Evolutionary conservation across 306 rosid genomes (phyloP).

Genomic region (Heteromeles arbutifolia): DNA sequence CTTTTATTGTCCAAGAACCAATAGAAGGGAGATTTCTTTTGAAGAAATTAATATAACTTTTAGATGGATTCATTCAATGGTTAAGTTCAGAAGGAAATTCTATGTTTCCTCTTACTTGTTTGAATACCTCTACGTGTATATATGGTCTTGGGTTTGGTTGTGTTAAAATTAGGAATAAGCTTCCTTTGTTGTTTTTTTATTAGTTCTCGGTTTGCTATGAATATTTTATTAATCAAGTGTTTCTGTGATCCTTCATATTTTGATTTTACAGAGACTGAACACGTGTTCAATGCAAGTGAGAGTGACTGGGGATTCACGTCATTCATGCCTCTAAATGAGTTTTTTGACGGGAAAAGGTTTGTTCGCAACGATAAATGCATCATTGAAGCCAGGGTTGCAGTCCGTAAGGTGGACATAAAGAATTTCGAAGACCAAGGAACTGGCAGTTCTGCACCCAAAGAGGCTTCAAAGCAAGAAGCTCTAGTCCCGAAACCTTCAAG

Average conservation of each 20-base stretch:
- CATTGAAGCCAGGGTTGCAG: background rate
- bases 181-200: background rate
- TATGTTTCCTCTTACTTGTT: background rate
- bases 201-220: background rate
- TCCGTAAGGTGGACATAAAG: background rate
- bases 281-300: background rate
- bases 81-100: background rate
- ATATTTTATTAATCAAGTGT: background rate
- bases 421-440: background rate
- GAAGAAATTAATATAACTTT: background rate
- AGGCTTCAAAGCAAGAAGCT: background rate
- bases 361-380: background rate
- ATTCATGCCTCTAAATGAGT: background rate
- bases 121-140: background rate
- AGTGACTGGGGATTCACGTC: background rate
- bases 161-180: background rate
- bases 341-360: background rate
- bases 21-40: background rate
- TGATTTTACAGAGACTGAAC: background rate
- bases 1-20: background rate
- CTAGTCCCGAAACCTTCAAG: background rate
- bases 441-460: background rate
- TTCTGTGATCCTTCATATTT: background rate
- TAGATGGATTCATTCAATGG: background rate
- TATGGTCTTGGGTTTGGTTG: background rate